Evolutionary conservation across 108 stramenopile species (phyloP), one percentile per base, ranked within the genome.

Genomic region (Nannochloropsis salina): DNA sequence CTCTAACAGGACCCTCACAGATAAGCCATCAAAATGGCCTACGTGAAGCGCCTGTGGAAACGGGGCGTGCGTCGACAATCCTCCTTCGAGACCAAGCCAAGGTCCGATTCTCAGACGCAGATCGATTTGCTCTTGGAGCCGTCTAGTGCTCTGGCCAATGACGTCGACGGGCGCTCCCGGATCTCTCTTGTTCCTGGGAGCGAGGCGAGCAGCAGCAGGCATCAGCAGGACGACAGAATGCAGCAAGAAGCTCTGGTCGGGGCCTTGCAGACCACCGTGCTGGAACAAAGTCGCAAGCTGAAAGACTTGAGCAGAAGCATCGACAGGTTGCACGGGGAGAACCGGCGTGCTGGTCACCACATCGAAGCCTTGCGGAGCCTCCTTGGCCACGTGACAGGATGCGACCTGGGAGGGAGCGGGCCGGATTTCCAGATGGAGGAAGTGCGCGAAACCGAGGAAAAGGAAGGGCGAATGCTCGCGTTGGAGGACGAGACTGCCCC

Each of bases 61-160:
- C 61, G 61, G 61, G 61, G 61, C 4, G n/a, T 74, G 61, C 61
- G 61, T 74, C 61, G 61, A n/a, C 61, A 74, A n/a, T n/a, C 61
- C 4, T 74, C 61, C 61, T 74, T 74, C n/a, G 61, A 74, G 2
- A 51, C 15, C 47, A 74, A 74, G 61, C 3, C 15, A 4, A 74
- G 61, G n/a, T n/a, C 15, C 15, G 20, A 74, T 6, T n/a, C 6
- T 15, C 61, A 74, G 20, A 15, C 15, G 61, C 61, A 74, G 61
- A n/a, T 74, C n/a, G 61, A 74, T 4, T 15, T n/a, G 20, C 61
- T 74, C 8, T n/a, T 74, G 20, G 15, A 15, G 20, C 8, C 61
- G 61, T 74, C 61, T n/a, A 1, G 8, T 74, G 61, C 61, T n/a
- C 31, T 31, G 31, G 31, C 31, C 31, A 31, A 31, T 31, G 31